phyloP scores from a whole-genome alignment of 2,329 filamentous ascomycete species.

The Trichoderma lentiforme region DNA sequence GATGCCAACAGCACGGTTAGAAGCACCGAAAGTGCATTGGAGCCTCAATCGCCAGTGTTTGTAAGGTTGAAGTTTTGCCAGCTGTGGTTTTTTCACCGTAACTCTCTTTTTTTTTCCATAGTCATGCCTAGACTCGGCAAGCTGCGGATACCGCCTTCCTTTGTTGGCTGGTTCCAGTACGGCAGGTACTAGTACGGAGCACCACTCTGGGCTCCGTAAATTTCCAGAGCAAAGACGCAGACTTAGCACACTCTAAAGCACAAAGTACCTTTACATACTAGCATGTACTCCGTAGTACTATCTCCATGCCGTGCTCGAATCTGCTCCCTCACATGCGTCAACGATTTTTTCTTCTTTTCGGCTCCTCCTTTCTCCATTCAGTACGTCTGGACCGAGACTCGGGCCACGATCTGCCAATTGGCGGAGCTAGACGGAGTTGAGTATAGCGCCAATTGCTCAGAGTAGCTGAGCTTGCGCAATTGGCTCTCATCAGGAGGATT shows the following conservation, averaged over 20 bases:
- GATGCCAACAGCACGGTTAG: neutral
- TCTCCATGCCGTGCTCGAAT: neutral
- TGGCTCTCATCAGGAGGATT: neutral
- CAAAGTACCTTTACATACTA: neutral
- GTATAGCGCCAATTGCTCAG: neutral
- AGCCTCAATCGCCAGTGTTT: slow-evolving; percentile 7
- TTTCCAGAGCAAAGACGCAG: neutral
- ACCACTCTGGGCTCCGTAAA: slow-evolving; percentile 3
- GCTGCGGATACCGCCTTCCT: slow-evolving; percentile 13
- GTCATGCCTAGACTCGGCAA: slow-evolving; percentile 3
- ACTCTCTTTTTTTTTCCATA: neutral
- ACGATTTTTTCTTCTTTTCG: slow-evolving; percentile 2
- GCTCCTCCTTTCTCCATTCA: slow-evolving; percentile 14
- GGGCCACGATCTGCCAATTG: slow-evolving; percentile 8
- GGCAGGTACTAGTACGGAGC: slow-evolving; percentile 4
- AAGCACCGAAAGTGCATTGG: neutral
- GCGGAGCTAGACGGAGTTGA: neutral
- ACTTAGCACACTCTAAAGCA: neutral
- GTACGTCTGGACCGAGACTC: slow-evolving; percentile 2
- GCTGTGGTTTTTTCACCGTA: slow-evolving; percentile 6
- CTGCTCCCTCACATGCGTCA: slow-evolving; percentile 12
- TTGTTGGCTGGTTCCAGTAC: neutral
- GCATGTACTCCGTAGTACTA: neutral
- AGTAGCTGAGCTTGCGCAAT: neutral
- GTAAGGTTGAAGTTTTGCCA: slow-evolving; percentile 16